Evolutionary conservation across 164 flowering plant genomes (phyloP).

Genomic region (Annona cherimola): DNA sequence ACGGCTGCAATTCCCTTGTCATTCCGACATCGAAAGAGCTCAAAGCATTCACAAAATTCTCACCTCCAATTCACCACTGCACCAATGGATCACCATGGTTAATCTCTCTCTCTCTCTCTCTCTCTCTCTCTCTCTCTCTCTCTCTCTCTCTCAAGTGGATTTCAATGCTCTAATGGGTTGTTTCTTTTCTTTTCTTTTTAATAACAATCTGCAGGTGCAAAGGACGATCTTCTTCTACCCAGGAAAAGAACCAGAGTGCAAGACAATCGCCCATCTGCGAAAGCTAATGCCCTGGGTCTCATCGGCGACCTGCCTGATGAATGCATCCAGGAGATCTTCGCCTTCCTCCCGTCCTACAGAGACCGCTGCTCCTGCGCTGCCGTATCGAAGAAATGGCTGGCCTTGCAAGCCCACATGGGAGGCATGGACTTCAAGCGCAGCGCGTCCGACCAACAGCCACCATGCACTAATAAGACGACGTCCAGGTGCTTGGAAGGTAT

Average conservation of each 20-base stretch:
- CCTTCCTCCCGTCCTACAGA: constrained; percentile 10
- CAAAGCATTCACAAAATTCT: too few relatives aligned
- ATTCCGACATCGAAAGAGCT: too few relatives aligned
- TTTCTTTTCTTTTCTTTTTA: not conserved
- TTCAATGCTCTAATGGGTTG: not conserved
- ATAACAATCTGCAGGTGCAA: not conserved
- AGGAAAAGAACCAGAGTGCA: constrained; percentile 9
- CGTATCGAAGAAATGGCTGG: constrained; percentile 21
- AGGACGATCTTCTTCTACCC: not conserved
- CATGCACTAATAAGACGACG: not conserved
- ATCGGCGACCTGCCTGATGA: constrained; percentile 17
- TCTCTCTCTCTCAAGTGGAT: not conserved
- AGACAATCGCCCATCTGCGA: not conserved
- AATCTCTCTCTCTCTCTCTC: constrained; percentile 4
- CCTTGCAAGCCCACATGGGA: constrained; percentile 19
- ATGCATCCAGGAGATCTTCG: constrained; percentile 19
- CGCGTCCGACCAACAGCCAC: not conserved
- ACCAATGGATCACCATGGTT: constrained; percentile 2
- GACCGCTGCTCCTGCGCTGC: constrained; percentile 19
- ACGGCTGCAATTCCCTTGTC: too few relatives aligned
- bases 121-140: not conserved
- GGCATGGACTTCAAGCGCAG: constrained; percentile 10
- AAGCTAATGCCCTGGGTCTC: not conserved
- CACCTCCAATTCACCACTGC: not conserved
- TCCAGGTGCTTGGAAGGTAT: constrained; percentile 35